Percentiles rank a stretch among this genome's conserved stretches.
Evolutionary conservation across 139 green algal genomes (phyloP).

Genomic region (Closterium sp.): DNA sequence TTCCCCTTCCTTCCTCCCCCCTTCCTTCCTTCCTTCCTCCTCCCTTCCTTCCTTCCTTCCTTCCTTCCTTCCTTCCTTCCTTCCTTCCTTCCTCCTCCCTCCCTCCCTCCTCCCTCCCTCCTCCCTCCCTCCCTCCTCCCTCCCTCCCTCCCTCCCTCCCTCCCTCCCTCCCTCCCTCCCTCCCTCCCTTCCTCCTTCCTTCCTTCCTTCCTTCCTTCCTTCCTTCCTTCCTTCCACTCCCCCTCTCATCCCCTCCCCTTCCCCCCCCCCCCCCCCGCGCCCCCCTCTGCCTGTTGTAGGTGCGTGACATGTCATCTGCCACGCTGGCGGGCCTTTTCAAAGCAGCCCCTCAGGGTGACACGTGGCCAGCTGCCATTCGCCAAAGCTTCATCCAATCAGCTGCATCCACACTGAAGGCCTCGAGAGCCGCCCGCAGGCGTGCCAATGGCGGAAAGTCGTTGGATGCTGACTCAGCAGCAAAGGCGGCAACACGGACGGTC

Average conservation of each 20-base stretch:
- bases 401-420: background rate
- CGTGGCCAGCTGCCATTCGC: background rate
- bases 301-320: slow-evolving; percentile 66
- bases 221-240: no score
- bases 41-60: no score
- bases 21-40: no score
- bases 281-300: slow-evolving; percentile 41
- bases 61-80: no score
- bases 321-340: slow-evolving; percentile 74
- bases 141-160: no score
- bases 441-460: background rate
- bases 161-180: no score
- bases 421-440: background rate
- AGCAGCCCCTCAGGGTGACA: slow-evolving; percentile 4
- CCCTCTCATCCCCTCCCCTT: background rate
- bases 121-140: no score
- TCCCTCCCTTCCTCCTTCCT: no score
- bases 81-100: no score
- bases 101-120: no score
- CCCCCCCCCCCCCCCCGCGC: no score
- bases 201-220: no score
- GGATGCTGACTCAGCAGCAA: background rate
- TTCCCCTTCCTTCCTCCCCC: background rate
- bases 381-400: background rate
- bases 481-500: background rate